phyloP scores from a whole-genome alignment of 108 stramenopile species.

The Skeletonema costatum region DNA sequence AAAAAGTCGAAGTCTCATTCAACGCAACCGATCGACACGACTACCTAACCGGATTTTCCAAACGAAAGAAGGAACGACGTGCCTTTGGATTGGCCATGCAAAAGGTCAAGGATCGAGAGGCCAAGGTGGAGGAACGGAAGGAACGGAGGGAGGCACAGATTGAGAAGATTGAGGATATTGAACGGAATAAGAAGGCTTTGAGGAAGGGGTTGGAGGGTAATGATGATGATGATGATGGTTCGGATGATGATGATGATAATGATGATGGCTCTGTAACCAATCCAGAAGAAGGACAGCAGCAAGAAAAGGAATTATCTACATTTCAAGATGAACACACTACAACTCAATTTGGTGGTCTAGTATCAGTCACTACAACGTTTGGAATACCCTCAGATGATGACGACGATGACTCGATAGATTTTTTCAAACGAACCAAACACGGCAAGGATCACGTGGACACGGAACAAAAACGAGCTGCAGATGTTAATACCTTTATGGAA shows the following conservation, averaged over 20 bases:
- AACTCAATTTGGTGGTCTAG: constrained; percentile 74
- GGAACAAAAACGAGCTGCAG: constrained; percentile 70
- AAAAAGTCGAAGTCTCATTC: constrained; percentile 76
- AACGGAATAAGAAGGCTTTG: constrained; percentile 58
- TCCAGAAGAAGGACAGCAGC: constrained; percentile 8
- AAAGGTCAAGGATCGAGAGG: constrained; percentile 87
- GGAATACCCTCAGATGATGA: constrained; percentile 58
- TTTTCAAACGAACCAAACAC: constrained; percentile 29
- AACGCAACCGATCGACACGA: constrained; percentile 68
- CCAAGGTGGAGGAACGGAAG: constrained; percentile 64
- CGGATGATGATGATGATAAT: constrained; percentile 7
- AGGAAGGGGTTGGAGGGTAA: constrained; percentile 33
- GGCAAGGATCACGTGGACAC: constrained; percentile 47
- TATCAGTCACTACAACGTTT: constrained; percentile 79
- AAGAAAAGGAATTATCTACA: constrained; percentile 38
- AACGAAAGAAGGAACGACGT: constrained; percentile 76
- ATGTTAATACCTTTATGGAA: constrained; percentile 68
- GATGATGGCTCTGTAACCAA: not conserved
- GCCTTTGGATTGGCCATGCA: constrained; percentile 92
- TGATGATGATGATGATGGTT: constrained; percentile 14
- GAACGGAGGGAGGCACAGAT: constrained; percentile 58
- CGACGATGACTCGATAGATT: constrained; percentile 31
- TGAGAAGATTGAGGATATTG: constrained; percentile 73
- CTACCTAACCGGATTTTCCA: constrained; percentile 78
- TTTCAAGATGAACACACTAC: constrained; percentile 66